A percentile compares a stretch with the other conserved stretches of the same genome.
phyloP scores from a whole-genome alignment of 1,284 basidiomycete species.

The Ganoderma lingzhi region DNA sequence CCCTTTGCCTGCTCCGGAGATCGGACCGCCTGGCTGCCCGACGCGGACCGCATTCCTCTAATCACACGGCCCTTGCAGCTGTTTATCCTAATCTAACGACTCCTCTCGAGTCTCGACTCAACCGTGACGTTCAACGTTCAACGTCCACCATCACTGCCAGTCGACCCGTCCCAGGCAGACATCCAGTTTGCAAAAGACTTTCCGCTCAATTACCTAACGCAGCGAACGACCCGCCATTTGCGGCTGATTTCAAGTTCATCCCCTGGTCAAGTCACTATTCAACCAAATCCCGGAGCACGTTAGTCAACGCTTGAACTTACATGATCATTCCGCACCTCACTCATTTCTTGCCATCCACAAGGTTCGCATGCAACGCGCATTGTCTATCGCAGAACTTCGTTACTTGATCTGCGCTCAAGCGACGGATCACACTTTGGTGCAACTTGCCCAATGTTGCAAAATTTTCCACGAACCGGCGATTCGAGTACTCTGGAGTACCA shows the following conservation, averaged over 20 bases:
- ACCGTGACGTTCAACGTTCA: not conserved
- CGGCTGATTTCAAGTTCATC: not conserved
- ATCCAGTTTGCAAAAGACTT: not conserved
- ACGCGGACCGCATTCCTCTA: not conserved
- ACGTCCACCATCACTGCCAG: not conserved
- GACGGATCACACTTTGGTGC: not conserved
- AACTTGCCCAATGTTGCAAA: slow-evolving; percentile 2
- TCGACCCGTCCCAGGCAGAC: not conserved
- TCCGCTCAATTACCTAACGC: not conserved
- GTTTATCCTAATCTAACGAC: not conserved
- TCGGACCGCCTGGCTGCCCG: not conserved
- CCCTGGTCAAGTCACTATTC: not conserved
- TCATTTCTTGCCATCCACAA: not conserved
- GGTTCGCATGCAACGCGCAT: not conserved
- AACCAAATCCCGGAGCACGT: not conserved
- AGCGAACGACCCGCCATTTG: not conserved
- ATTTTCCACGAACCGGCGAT: slow-evolving; percentile 5
- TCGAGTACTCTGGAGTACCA: slow-evolving; percentile 6
- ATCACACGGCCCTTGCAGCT: not conserved
- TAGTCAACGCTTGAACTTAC: not conserved
- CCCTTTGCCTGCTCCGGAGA: not conserved
- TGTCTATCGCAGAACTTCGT: not conserved
- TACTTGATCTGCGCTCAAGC: not conserved
- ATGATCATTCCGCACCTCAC: not conserved
- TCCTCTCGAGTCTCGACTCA: not conserved